Evolutionary conservation across 2,329 filamentous ascomycete species (phyloP).

Genomic region (Aspergillus aculeatus): DNA sequence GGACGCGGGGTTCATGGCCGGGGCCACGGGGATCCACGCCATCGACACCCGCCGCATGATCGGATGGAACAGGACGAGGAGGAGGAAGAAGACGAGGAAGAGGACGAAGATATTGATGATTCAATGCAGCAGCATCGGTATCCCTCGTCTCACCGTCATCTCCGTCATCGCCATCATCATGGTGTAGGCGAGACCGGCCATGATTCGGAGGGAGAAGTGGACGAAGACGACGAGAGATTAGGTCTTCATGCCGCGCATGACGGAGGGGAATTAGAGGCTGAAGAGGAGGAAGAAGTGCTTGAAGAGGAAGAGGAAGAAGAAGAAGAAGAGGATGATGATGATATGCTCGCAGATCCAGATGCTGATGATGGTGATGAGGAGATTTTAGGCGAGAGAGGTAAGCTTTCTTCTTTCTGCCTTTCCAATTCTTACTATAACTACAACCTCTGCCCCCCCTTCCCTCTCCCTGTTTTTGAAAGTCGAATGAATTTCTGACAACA

Average conservation of each 20-base stretch:
- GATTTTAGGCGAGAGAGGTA: slow-evolving; percentile 38
- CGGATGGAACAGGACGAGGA: neutral
- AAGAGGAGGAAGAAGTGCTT: slow-evolving; percentile 20
- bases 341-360: neutral
- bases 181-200: neutral
- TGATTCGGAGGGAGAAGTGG: neutral
- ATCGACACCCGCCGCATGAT: neutral
- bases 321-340: slow-evolving; percentile 25
- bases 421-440: neutral
- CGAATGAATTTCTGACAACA: neutral
- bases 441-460: neutral
- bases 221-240: neutral
- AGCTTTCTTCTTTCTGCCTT: neutral
- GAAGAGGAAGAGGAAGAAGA: slow-evolving; percentile 27
- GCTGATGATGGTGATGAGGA: slow-evolving; percentile 24
- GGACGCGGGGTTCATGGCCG: slow-evolving; percentile 13
- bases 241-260: neutral
- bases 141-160: neutral
- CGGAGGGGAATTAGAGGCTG: neutral
- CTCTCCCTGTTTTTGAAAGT: neutral
- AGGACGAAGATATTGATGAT: neutral
- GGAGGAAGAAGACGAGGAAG: slow-evolving; percentile 17
- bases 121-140: neutral
- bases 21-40: neutral
- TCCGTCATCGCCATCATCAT: neutral